Evolutionary conservation across 148 eudicot species (phyloP).

Genomic region (Agrostemma githago): DNA sequence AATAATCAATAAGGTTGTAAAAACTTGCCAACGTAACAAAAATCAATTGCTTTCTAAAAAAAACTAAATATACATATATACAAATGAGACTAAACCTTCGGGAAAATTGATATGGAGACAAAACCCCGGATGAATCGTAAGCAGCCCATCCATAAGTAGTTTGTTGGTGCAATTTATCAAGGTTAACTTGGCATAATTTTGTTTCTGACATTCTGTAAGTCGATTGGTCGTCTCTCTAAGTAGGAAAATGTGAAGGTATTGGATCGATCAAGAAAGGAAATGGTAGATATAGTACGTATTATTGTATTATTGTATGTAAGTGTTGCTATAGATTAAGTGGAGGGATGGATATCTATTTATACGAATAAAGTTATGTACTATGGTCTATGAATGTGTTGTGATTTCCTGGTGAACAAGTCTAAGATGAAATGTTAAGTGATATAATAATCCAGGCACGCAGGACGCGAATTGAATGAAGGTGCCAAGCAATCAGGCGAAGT

Average conservation of each 20-base stretch:
- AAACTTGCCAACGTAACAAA: no score
- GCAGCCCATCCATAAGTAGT: constrained; percentile 23
- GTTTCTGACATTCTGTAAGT: not conserved
- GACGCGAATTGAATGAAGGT: not conserved
- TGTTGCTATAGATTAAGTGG: not conserved
- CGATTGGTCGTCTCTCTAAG: no score
- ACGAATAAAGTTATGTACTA: not conserved
- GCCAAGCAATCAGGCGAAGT: not conserved
- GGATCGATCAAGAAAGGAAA: not conserved
- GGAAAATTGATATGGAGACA: constrained; percentile 14
- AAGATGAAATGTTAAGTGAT: no score
- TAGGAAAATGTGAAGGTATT: not conserved
- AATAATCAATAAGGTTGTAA: no score
- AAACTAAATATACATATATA: not conserved
- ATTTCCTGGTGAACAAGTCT: not conserved
- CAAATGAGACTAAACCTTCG: not conserved
- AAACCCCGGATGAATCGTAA: constrained; percentile 16
- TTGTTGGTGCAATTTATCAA: constrained; percentile 1
- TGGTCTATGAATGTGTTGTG: not conserved
- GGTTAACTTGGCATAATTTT: not conserved
- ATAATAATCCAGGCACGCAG: not conserved
- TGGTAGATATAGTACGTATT: not conserved
- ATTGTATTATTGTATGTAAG: not conserved
- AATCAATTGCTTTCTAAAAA: not conserved
- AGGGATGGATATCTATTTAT: not conserved